phyloP scores from a whole-genome alignment of 1,139 yeast genomes.

The Oligophagozyma castellii region DNA sequence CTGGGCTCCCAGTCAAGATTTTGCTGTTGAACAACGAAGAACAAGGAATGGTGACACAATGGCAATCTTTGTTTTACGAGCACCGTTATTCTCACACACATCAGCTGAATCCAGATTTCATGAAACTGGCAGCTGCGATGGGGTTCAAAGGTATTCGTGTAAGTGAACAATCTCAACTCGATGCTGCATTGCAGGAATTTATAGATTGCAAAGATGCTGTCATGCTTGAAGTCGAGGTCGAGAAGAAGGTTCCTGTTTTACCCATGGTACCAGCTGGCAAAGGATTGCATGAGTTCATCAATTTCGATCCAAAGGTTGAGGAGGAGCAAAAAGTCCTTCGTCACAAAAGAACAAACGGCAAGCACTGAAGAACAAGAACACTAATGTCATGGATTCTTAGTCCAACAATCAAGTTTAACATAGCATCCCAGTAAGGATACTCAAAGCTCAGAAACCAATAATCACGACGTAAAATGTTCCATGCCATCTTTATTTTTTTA shows the following conservation, averaged over 20 bases:
- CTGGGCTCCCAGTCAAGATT: slow-evolving; percentile 77
- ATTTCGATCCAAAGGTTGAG: slow-evolving; percentile 72
- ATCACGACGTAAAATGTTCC: too few relatives aligned
- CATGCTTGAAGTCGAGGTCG: slow-evolving; percentile 78
- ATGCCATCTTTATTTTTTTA: too few relatives aligned
- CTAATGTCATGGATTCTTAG: too few relatives aligned
- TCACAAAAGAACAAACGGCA: slow-evolving; percentile 27
- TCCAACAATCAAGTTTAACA: too few relatives aligned
- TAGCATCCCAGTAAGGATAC: too few relatives aligned
- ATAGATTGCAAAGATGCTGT: slow-evolving; percentile 74
- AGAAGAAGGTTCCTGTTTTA: slow-evolving; percentile 91
- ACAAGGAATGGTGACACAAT: slow-evolving; percentile 99
- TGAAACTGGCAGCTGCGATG: slow-evolving; percentile 90
- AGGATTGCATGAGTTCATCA: slow-evolving; percentile 83
- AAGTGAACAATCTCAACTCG: slow-evolving; percentile 50
- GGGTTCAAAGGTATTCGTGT: slow-evolving; percentile 75
- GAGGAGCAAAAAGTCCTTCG: slow-evolving; percentile 47
- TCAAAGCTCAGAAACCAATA: too few relatives aligned
- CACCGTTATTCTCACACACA: slow-evolving; percentile 95
- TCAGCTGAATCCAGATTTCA: slow-evolving; percentile 85
- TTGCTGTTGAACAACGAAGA: slow-evolving; percentile 90
- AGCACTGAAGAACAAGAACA: too few relatives aligned
- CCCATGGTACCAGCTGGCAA: slow-evolving; percentile 98
- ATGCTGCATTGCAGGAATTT: slow-evolving; percentile 53
- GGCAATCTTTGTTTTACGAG: slow-evolving; percentile 96